Evolutionary conservation across 2,329 filamentous ascomycete genomes (phyloP), one percentile per base, ranked within the genome.

Genomic region (Apiospora hydei): DNA sequence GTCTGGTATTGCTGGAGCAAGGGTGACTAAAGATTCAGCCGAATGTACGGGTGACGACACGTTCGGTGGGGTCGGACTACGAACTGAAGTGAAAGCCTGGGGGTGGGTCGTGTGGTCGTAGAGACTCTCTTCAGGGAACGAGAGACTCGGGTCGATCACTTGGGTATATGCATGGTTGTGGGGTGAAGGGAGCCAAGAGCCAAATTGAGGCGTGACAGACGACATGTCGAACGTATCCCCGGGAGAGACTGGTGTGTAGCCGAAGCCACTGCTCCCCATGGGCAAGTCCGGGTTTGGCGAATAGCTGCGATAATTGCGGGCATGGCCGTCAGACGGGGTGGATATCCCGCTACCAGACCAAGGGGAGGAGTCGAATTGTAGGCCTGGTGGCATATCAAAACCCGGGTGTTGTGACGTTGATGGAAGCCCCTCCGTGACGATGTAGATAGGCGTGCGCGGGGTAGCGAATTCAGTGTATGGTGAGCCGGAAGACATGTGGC

Each of bases 301-400:
- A 11, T 72, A 77, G 26, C 73, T 21, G 41, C 71, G 47, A 72
- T 73, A 24, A 72, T 72, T 30, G 70, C 51, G 34, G 70, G 70
- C 70, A 74, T 76, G 73, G 57, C 74, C 80, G 18, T 85, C 84
- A 8, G 85, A 84, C 24, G 85, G 83, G 3, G 86, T 85, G 3
- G 86, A 88, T 74, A 84, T 87, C 34, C 80, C 81, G 77, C 85
- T 87, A 64, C 84, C 84, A 10, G 86, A 86, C 80, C 85, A 84
- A 6, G 80, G 81, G 11, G 85, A 82, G 68, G 77, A 78, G 41
- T 85, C 85, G 46, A 80, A 73, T 71, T 80, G 43, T 21, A 64
- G 57, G 21, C 57, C 57, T 14, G 57, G 57, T 24, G 57, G 57
- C 11, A 64, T 18, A 41, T 64, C 57, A 64, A 41, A 64, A 34